phyloP scores from a whole-genome alignment of 352 stramenopile genomes.

The Aphanomyces astaci region DNA sequence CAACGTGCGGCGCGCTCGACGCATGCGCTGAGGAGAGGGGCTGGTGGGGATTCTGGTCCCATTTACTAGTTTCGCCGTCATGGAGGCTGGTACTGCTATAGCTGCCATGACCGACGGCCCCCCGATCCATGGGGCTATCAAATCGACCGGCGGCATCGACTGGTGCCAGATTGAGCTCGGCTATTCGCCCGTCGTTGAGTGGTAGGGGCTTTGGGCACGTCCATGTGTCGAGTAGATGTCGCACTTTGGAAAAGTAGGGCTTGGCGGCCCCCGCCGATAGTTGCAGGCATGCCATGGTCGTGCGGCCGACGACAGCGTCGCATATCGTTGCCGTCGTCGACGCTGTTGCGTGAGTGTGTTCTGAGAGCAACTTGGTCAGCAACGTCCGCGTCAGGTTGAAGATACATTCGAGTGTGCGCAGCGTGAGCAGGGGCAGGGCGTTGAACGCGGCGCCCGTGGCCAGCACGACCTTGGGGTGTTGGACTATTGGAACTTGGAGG shows the following conservation, averaged over 20 bases:
- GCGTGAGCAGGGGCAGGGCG: constrained; percentile 39
- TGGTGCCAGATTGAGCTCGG: not conserved
- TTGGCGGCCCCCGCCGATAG: not conserved
- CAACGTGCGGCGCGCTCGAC: not conserved
- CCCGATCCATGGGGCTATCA: too few relatives aligned
- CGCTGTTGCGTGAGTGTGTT: not conserved
- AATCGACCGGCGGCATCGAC: not conserved
- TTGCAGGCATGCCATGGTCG: not conserved
- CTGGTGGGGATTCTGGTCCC: not conserved
- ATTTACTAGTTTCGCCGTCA: too few relatives aligned
- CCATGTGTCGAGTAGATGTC: not conserved
- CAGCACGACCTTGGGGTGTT: constrained; percentile 2
- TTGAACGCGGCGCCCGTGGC: constrained; percentile 39
- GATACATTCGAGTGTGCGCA: constrained; percentile 59
- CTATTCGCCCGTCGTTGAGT: not conserved
- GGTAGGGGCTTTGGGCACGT: not conserved
- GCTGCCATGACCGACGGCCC: too few relatives aligned
- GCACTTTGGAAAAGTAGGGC: not conserved
- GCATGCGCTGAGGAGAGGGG: not conserved
- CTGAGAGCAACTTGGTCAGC: too few relatives aligned
- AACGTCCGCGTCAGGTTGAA: constrained; percentile 41
- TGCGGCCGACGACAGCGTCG: not conserved
- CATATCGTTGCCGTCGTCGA: not conserved
- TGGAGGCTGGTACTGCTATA: too few relatives aligned
- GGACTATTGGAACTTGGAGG: constrained; percentile 46